Evolutionary conservation across 2,329 filamentous ascomycete species (phyloP).

Genomic region (Diplocarpon rosae): DNA sequence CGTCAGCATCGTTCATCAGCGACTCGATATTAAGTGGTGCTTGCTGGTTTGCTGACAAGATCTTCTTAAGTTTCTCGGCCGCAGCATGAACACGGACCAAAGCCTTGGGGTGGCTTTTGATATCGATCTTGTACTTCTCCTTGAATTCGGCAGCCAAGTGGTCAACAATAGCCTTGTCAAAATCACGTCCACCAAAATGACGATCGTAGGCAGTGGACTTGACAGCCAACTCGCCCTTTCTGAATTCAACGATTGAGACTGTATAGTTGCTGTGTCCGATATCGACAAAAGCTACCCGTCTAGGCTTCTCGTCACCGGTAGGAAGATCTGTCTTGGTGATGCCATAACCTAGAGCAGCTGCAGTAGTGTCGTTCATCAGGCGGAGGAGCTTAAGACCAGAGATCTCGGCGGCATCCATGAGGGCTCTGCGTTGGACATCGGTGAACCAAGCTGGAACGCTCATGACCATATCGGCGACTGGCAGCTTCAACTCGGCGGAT

Average conservation of each 20-base stretch:
- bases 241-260: slow-evolving; percentile 87
- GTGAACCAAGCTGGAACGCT: slow-evolving; percentile 97
- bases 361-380: slow-evolving; percentile 96
- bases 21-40: slow-evolving; percentile 95
- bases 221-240: slow-evolving; percentile 90
- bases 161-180: slow-evolving; percentile 89
- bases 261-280: slow-evolving; percentile 97
- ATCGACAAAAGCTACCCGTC: slow-evolving; percentile 84
- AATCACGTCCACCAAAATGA: slow-evolving; percentile 94
- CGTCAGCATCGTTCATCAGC: slow-evolving; percentile 95
- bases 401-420: slow-evolving; percentile 88
- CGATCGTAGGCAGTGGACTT: slow-evolving; percentile 88
- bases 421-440: slow-evolving; percentile 76
- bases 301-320: slow-evolving; percentile 77
- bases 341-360: slow-evolving; percentile 88
- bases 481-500: slow-evolving; percentile 74
- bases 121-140: slow-evolving; percentile 95
- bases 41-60: slow-evolving; percentile 87
- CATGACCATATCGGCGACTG: slow-evolving; percentile 87
- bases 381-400: slow-evolving; percentile 86
- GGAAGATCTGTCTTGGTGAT: slow-evolving; percentile 97
- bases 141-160: slow-evolving; percentile 95
- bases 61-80: slow-evolving; percentile 97
- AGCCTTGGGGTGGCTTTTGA: slow-evolving; percentile 82
- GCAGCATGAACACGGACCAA: slow-evolving; percentile 75